Conservation (phyloP, 2,329 filamentous ascomycete genomes). For the Neonectria hederae region DNA sequence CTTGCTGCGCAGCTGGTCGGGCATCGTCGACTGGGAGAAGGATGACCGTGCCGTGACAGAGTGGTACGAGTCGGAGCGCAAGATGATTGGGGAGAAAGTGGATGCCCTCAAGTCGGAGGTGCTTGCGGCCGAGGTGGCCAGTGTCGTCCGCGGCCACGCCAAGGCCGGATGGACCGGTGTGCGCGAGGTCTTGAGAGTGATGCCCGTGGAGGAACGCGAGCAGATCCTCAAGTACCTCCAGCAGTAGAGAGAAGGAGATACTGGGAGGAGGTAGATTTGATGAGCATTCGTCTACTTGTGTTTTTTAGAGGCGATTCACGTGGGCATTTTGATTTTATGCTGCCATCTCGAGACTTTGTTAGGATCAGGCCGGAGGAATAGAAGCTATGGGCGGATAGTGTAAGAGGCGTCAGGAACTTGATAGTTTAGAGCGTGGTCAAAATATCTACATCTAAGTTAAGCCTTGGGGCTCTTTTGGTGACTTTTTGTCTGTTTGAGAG, state of each 20-base stretch:
- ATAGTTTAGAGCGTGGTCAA: conserved; percentile 30
- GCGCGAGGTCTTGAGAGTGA: conserved; percentile 82
- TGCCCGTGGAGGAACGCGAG: conserved; percentile 90
- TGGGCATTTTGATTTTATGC: conserved; percentile 30
- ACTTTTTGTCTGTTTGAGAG: background rate
- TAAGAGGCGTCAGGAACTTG: conserved; percentile 39
- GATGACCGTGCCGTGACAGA: conserved; percentile 85
- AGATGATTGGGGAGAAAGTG: conserved; percentile 83
- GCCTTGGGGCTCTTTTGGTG: background rate
- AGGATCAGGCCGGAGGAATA: conserved; percentile 36
- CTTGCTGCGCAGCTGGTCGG: conserved; percentile 84
- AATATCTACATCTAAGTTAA: conserved; percentile 31
- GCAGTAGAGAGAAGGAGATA: conserved; percentile 38
- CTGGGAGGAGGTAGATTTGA: conserved; percentile 11
- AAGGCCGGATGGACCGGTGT: conserved; percentile 86
- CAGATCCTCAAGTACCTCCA: conserved; percentile 73
- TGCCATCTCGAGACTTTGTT: conserved; percentile 27
- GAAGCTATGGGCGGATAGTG: conserved; percentile 33
- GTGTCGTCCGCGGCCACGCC: conserved; percentile 57
- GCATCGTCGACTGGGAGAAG: conserved; percentile 77
- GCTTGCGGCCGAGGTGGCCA: conserved; percentile 58
- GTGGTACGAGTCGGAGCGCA: conserved; percentile 97
- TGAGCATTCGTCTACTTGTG: conserved; percentile 22
- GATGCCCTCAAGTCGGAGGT: conserved; percentile 83
- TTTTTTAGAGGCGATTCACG: conserved; percentile 36